Evolutionary conservation across 2,329 filamentous ascomycete species (phyloP).

Genomic region (Curvularia lunata): DNA sequence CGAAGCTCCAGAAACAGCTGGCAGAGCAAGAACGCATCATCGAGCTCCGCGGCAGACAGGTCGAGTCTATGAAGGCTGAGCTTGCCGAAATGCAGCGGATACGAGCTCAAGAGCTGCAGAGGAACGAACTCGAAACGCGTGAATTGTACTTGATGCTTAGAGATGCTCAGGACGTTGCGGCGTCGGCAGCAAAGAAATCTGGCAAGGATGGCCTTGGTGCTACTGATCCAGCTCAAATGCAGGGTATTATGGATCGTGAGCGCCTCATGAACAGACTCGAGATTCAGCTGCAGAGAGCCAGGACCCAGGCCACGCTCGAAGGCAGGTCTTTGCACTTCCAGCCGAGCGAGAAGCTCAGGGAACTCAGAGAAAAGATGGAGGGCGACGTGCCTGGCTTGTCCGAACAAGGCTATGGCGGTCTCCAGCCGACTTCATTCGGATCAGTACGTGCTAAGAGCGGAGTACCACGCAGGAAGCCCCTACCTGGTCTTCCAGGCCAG

Average conservation of each 20-base stretch:
- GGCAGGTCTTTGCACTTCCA: slow-evolving; percentile 85
- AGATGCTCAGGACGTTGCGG: slow-evolving; percentile 94
- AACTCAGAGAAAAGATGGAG: slow-evolving; percentile 95
- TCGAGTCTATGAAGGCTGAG: slow-evolving; percentile 86
- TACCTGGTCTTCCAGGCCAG: slow-evolving; percentile 42
- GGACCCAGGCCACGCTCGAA: slow-evolving; percentile 97
- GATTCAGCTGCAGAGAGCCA: slow-evolving; percentile 93
- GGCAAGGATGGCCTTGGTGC: slow-evolving; percentile 61
- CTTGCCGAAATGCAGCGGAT: slow-evolving; percentile 84
- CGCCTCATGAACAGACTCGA: slow-evolving; percentile 91
- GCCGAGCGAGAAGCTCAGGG: slow-evolving; percentile 89
- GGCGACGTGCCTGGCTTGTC: slow-evolving; percentile 57
- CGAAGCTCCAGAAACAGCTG: slow-evolving; percentile 90
- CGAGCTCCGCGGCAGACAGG: slow-evolving; percentile 83
- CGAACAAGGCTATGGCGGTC: slow-evolving; percentile 54
- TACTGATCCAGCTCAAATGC: slow-evolving; percentile 76
- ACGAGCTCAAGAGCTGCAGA: slow-evolving; percentile 86
- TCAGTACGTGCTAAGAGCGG: slow-evolving; percentile 51
- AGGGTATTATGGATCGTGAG: slow-evolving; percentile 92
- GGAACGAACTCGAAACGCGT: slow-evolving; percentile 93
- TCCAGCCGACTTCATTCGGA: slow-evolving; percentile 73
- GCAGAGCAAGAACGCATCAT: slow-evolving; percentile 92
- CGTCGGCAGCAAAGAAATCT: slow-evolving; percentile 75
- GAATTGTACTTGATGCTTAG: slow-evolving; percentile 98
- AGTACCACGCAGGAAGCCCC: slow-evolving; percentile 48